Evolutionary conservation across 129 eudicot genomes (phyloP).

Genomic region (Flaveria brownii): DNA sequence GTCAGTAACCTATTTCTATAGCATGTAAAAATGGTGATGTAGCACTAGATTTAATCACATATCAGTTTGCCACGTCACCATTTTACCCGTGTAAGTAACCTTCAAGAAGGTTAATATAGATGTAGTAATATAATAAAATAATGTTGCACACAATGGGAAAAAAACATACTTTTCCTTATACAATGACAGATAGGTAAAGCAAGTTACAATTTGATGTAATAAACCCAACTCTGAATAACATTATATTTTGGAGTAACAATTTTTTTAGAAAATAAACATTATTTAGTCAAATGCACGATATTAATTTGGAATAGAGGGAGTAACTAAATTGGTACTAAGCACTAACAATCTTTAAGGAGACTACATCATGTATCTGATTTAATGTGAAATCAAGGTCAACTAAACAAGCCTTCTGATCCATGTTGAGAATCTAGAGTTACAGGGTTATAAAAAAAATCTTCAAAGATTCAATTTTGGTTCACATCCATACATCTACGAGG

Average conservation of each 20-base stretch:
- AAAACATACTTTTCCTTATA: neutral
- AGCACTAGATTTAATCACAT: neutral
- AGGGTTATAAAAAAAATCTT: neutral
- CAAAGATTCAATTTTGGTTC: neutral
- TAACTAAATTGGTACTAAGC: conserved; percentile 5
- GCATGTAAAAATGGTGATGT: neutral
- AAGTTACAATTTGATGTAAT: neutral
- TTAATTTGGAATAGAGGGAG: neutral
- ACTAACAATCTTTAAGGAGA: conserved; percentile 14
- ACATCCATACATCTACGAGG: conserved; percentile 10
- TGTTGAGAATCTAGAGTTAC: neutral
- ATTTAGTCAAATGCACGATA: neutral
- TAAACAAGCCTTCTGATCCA: conserved; percentile 8
- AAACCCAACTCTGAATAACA: conserved; percentile 8
- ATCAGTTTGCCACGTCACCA: neutral
- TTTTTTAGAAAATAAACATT: neutral
- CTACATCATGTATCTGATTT: conserved; percentile 5
- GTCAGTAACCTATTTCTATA: conserved; percentile 7
- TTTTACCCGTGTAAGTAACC: neutral
- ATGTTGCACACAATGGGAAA: neutral
- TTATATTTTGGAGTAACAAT: conserved; percentile 20
- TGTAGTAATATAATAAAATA: neutral
- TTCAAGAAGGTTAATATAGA: neutral
- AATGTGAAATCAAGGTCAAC: neutral
- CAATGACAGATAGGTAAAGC: neutral